Percentiles rank a stretch among this genome's conserved stretches.
These are phyloP conservation scores for Blastomyces silverae DNA, from an alignment of 2,329 filamentous ascomycete genomes.

Conservation along the genomic window DNA sequence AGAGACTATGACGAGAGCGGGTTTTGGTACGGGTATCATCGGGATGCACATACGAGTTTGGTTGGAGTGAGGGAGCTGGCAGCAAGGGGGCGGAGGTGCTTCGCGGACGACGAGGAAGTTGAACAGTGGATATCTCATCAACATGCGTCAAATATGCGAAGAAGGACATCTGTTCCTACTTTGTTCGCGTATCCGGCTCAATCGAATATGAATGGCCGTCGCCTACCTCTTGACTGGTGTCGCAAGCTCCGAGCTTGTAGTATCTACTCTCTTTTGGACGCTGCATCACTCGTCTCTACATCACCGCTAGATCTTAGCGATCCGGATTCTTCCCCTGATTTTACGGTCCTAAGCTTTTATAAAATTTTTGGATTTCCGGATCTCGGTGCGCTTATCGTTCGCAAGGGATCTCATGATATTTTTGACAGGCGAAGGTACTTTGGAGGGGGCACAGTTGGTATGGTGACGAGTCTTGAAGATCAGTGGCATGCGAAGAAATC, in stretches of 20 bases:
- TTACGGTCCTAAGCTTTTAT: slow-evolving; percentile 80
- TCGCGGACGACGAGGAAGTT: slow-evolving; percentile 58
- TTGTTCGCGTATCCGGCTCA: slow-evolving; percentile 83
- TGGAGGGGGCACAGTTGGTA: slow-evolving; percentile 88
- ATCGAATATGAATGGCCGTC: slow-evolving; percentile 82
- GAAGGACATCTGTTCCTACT: slow-evolving; percentile 29
- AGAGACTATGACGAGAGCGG: slow-evolving; percentile 57
- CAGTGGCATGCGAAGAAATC: slow-evolving; percentile 77
- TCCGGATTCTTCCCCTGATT: slow-evolving; percentile 62
- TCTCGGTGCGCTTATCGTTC: slow-evolving; percentile 75
- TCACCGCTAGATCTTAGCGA: slow-evolving; percentile 65
- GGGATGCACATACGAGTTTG: slow-evolving; percentile 78
- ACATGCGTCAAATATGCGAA: slow-evolving; percentile 14
- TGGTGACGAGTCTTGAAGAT: slow-evolving; percentile 70
- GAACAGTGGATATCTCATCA: slow-evolving; percentile 55
- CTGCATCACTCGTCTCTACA: slow-evolving; percentile 72
- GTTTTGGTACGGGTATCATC: slow-evolving; percentile 77
- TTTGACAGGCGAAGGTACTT: slow-evolving; percentile 72
- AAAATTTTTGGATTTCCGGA: slow-evolving; percentile 99
- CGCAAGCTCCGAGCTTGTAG: slow-evolving; percentile 39
- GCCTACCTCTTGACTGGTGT: slow-evolving; percentile 66
- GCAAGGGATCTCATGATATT: slow-evolving; percentile 58
- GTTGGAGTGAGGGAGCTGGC: slow-evolving; percentile 74
- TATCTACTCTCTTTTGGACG: slow-evolving; percentile 70
- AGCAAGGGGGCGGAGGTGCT: slow-evolving; percentile 53